Percentiles rank a stretch among this genome's conserved stretches.
Evolutionary conservation across 371 early-diverging fungal species (phyloP).

Genomic region (Apophysomyces variabilis): DNA sequence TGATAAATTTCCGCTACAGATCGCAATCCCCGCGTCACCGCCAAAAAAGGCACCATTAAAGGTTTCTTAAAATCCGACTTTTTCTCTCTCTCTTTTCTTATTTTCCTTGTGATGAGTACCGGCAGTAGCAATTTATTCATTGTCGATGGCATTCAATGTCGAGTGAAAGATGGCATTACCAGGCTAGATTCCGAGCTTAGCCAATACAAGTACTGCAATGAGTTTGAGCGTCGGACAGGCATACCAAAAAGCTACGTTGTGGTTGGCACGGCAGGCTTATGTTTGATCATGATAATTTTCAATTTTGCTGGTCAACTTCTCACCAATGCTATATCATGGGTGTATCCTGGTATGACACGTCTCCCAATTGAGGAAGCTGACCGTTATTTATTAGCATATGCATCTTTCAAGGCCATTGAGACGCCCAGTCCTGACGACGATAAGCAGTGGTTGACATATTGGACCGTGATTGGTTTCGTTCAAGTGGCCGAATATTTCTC

Average conservation of each 20-base stretch:
- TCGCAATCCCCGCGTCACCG: no score
- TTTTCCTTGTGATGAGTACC: background rate
- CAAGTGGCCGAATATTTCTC: slow-evolving; percentile 87
- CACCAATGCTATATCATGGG: slow-evolving; percentile 86
- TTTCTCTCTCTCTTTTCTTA: slow-evolving; percentile 9
- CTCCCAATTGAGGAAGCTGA: background rate
- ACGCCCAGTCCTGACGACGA: slow-evolving; percentile 78
- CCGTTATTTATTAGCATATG: slow-evolving; percentile 66
- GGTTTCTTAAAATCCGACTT: background rate
- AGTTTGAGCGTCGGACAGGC: slow-evolving; percentile 75
- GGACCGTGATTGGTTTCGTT: slow-evolving; percentile 87
- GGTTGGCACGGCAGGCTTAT: slow-evolving; percentile 59
- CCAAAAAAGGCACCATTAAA: no score
- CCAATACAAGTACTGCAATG: slow-evolving; percentile 63
- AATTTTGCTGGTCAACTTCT: slow-evolving; percentile 82
- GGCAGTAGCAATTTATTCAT: slow-evolving; percentile 22
- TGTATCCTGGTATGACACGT: slow-evolving; percentile 72
- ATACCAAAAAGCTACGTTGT: slow-evolving; percentile 86
- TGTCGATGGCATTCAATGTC: slow-evolving; percentile 26
- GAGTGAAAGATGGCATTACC: slow-evolving; percentile 26
- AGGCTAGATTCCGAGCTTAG: slow-evolving; percentile 79
- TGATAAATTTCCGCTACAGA: no score
- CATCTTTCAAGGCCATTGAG: slow-evolving; percentile 93
- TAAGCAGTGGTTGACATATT: slow-evolving; percentile 90
- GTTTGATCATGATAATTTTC: slow-evolving; percentile 82